Evolutionary conservation across 768 basidiomycete genomes (phyloP).

Genomic region (Termitomyces sp.): DNA sequence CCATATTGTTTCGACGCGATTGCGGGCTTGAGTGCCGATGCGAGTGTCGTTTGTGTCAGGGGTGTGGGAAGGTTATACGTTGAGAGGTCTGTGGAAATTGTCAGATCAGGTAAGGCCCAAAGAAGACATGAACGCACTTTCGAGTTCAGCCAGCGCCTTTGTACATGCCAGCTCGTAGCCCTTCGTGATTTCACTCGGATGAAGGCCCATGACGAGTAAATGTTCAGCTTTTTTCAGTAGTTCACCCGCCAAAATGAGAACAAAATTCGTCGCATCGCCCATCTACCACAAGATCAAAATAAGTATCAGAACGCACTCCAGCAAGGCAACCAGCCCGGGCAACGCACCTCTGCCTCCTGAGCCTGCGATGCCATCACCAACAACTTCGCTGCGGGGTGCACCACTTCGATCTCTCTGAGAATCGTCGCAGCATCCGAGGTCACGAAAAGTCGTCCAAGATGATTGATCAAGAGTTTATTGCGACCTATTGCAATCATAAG

Average conservation of each 20-base stretch:
- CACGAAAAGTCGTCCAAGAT: slow-evolving; percentile 91
- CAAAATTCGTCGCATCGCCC: slow-evolving; percentile 96
- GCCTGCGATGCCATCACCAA: slow-evolving; percentile 98
- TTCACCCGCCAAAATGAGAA: slow-evolving; percentile 94
- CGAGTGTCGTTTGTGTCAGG: slow-evolving; percentile 63
- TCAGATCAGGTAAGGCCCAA: slow-evolving; percentile 10
- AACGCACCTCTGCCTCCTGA: slow-evolving; percentile 85
- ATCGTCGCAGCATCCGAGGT: slow-evolving; percentile 99
- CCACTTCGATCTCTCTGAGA: slow-evolving; percentile 95
- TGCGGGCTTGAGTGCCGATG: slow-evolving; percentile 79
- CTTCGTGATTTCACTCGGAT: slow-evolving; percentile 92
- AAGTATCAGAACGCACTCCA: neutral
- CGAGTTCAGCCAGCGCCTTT: slow-evolving; percentile 84
- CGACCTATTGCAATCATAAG: slow-evolving; percentile 51
- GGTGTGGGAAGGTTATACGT: slow-evolving; percentile 68
- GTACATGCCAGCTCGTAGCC: slow-evolving; percentile 90
- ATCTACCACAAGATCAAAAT: slow-evolving; percentile 52
- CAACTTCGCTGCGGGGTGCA: slow-evolving; percentile 98
- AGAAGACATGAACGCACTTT: slow-evolving; percentile 57
- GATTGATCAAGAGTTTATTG: slow-evolving; percentile 98
- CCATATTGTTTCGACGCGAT: slow-evolving; percentile 99
- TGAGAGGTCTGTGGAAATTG: slow-evolving; percentile 53
- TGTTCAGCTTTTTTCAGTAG: slow-evolving; percentile 91
- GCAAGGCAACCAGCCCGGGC: neutral
- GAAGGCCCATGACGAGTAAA: slow-evolving; percentile 92